A percentile compares a stretch with the other conserved stretches of the same genome.
Evolutionary conservation across 2,329 filamentous ascomycete genomes (phyloP).

Genomic region (Botrytis galanthina): DNA sequence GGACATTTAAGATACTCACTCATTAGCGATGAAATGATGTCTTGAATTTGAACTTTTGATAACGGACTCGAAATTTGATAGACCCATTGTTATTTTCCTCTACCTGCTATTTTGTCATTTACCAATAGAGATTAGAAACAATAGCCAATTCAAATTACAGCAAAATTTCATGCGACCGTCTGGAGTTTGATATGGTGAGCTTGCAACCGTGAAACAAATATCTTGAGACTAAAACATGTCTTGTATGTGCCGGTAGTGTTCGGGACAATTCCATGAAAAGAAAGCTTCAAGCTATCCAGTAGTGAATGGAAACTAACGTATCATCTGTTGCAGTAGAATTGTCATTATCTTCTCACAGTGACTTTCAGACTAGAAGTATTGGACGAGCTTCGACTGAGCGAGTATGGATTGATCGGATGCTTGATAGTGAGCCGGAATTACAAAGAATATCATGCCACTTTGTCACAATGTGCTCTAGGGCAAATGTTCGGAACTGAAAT

Average conservation of each 20-base stretch:
- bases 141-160: background rate
- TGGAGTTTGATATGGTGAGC: background rate
- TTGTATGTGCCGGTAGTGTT: background rate
- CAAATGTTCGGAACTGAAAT: background rate
- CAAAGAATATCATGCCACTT: background rate
- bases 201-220: background rate
- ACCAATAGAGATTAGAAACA: background rate
- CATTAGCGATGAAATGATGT: background rate
- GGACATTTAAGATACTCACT: background rate
- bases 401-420: background rate
- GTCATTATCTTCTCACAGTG: background rate
- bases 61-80: background rate
- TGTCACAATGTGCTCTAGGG: background rate
- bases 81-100: background rate
- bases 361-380: background rate
- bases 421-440: background rate
- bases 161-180: background rate
- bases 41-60: background rate
- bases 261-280: background rate
- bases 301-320: no score
- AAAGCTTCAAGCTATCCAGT: background rate
- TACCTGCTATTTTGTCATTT: background rate
- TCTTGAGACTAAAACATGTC: background rate
- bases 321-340: background rate
- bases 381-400: background rate